These are phyloP conservation scores for Colletotrichum phormii DNA, from an alignment of 2,329 filamentous ascomycete species.

Conservation along the genomic window DNA sequence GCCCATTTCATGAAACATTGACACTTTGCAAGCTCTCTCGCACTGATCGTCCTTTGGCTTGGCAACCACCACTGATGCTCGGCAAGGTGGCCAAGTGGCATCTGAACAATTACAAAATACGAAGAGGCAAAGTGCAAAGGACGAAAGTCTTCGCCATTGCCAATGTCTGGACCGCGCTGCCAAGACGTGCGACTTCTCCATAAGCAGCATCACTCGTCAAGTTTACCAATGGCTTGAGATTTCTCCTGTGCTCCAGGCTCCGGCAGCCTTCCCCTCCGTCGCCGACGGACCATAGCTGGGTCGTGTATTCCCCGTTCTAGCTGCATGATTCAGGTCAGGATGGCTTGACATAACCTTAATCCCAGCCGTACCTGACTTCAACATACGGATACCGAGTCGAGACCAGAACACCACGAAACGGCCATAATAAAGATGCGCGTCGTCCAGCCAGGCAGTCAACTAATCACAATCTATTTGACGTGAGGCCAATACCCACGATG, in stretches of 20 bases:
- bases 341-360: background rate
- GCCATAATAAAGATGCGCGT: background rate
- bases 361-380: background rate
- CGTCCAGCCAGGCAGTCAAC: background rate
- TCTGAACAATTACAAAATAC: background rate
- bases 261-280: background rate
- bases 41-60: slow-evolving; percentile 2
- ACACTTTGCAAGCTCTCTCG: background rate
- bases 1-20: background rate
- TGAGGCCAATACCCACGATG: background rate
- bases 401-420: background rate
- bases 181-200: background rate
- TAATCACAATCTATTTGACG: background rate
- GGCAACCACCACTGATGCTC: background rate
- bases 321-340: slow-evolving; percentile 4
- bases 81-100: background rate
- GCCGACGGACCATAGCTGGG: background rate
- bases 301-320: background rate
- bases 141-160: background rate
- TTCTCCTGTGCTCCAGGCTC: background rate
- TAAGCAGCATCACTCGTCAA: background rate
- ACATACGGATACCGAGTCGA: background rate
- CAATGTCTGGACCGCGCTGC: background rate
- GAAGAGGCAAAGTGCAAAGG: background rate
- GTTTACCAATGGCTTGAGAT: background rate